A percentile compares a stretch with the other conserved stretches of the same genome.
These are phyloP conservation scores for Hydrangea macrophylla DNA, from an alignment of 148 eudicot genomes.

Conservation along the genomic window DNA sequence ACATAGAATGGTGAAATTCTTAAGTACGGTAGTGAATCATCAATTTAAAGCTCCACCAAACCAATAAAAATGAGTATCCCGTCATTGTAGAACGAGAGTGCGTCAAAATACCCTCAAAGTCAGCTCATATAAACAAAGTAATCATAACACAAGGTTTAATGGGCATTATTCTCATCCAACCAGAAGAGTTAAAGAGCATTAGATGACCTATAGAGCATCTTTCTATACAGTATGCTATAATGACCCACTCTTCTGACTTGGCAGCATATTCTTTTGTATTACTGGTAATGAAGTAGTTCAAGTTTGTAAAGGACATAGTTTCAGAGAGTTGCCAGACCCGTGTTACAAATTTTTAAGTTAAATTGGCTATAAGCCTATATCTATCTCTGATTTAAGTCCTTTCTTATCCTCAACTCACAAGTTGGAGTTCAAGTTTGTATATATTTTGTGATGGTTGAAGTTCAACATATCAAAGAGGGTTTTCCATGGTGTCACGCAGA, in stretches of 20 bases:
- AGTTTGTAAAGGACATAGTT: not conserved
- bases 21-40: not conserved
- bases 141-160: no score
- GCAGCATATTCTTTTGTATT: not conserved
- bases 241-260: not conserved
- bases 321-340: not conserved
- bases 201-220: not conserved
- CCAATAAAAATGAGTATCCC: not conserved
- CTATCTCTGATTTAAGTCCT: no score
- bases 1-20: no score
- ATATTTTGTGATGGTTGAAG: no score
- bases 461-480: no score
- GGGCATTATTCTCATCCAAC: no score
- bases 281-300: not conserved
- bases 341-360: no score
- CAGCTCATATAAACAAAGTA: no score
- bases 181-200: no score
- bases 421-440: no score
- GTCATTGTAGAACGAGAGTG: not conserved
- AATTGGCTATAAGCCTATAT: not conserved
- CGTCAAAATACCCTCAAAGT: not conserved
- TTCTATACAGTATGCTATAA: not conserved
- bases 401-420: no score
- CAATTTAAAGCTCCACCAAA: not conserved
- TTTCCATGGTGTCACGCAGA: no score